Percentiles rank a stretch among this genome's conserved stretches.
These are phyloP conservation scores for Erodium maritimum DNA, from an alignment of 345 rosid genomes.

Conservation along the genomic window DNA sequence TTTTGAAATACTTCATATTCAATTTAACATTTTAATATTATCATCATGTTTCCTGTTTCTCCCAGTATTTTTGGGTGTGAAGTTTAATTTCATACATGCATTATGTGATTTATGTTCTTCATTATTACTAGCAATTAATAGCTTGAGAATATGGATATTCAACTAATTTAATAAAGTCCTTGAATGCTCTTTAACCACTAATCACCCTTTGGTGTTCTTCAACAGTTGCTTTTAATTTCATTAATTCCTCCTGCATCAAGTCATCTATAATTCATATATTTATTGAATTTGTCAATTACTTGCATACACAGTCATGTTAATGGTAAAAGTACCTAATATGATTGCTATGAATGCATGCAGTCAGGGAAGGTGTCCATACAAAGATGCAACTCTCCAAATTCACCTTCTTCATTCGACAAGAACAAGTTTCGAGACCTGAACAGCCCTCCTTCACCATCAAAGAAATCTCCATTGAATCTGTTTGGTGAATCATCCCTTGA, in stretches of 20 bases:
- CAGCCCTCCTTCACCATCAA: constrained; percentile 35
- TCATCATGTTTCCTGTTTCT: too few relatives aligned
- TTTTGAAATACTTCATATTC: background rate
- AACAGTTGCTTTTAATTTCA: background rate
- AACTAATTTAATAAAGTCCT: background rate
- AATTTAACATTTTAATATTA: too few relatives aligned
- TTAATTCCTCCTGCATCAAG: background rate
- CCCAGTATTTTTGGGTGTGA: too few relatives aligned
- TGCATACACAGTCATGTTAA: background rate
- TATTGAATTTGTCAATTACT: background rate
- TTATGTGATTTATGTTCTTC: background rate
- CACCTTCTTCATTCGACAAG: constrained; percentile 14
- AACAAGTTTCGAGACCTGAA: constrained; percentile 29
- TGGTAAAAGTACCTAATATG: background rate
- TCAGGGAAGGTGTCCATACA: constrained; percentile 78
- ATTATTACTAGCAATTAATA: background rate
- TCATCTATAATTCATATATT: background rate
- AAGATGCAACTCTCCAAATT: constrained; percentile 40
- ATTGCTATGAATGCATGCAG: constrained; percentile 27
- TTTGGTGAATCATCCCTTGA: constrained; percentile 39
- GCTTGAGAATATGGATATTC: background rate
- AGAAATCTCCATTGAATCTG: constrained; percentile 15
- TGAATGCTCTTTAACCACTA: background rate
- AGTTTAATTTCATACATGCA: too few relatives aligned
- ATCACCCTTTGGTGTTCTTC: background rate